Conservation (phyloP, 306 rosid species). For the Sicyos edulis region DNA sequence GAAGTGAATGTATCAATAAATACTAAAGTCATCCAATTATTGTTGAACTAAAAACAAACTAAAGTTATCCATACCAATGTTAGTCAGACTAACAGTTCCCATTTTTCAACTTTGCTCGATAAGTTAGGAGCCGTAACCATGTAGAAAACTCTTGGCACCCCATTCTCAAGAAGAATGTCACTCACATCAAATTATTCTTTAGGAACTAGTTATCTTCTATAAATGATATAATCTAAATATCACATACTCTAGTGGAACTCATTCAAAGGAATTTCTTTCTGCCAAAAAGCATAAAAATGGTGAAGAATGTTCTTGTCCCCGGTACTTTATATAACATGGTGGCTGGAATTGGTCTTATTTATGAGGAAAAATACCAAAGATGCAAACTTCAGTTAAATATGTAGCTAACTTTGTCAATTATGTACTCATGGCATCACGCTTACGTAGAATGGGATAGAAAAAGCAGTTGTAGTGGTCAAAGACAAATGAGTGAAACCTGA, state of each 20-base stretch:
- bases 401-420: background rate
- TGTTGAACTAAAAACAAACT: no score
- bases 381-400: background rate
- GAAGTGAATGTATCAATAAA: background rate
- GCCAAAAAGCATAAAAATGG: background rate
- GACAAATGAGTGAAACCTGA: conserved; percentile 47
- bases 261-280: background rate
- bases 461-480: background rate
- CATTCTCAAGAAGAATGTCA: background rate
- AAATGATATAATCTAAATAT: background rate
- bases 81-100: background rate
- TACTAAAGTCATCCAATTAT: background rate
- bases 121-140: background rate
- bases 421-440: background rate
- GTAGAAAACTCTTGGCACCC: conserved; percentile 7
- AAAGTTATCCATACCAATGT: background rate
- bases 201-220: background rate
- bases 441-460: background rate
- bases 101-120: background rate
- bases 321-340: background rate
- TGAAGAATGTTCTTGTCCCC: conserved; percentile 2
- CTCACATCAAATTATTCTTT: background rate
- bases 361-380: background rate
- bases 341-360: background rate
- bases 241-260: background rate